A percentile compares a stretch with the other conserved stretches of the same genome.
Evolutionary conservation across 148 eudicot genomes (phyloP).

Genomic region (Cornus suecica): DNA sequence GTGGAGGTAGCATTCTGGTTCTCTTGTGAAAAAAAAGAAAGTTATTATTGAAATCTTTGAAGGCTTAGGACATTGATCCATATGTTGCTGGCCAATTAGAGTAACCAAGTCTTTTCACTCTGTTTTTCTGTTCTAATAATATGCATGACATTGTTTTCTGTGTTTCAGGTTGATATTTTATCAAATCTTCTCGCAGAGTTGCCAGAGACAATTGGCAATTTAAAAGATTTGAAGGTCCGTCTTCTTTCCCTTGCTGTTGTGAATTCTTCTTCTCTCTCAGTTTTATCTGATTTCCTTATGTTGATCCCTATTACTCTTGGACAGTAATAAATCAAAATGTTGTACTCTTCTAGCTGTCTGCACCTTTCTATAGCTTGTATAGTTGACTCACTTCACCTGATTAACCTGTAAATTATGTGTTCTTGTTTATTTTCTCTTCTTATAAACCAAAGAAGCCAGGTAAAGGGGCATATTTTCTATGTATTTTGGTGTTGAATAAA

Average conservation of each 20-base stretch:
- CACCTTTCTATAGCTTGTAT: not conserved
- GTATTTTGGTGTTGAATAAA: not conserved
- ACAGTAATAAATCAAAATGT: not conserved
- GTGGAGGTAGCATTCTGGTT: slow-evolving; percentile 53
- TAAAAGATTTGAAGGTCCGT: slow-evolving; percentile 68
- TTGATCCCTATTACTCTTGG: too few species aligned
- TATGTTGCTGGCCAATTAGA: not conserved
- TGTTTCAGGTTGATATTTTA: slow-evolving; percentile 80
- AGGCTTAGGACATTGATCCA: not conserved
- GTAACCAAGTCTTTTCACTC: not conserved
- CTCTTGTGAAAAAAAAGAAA: not conserved
- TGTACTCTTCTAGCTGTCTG: not conserved
- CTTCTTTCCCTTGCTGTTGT: not conserved
- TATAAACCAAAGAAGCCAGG: slow-evolving; percentile 1
- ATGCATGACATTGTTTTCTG: slow-evolving; percentile 4
- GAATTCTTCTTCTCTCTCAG: not conserved
- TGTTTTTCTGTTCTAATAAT: not conserved
- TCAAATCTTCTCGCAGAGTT: slow-evolving; percentile 73
- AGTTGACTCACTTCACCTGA: too few species aligned
- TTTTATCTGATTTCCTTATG: not conserved
- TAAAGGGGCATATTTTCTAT: not conserved
- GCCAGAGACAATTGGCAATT: slow-evolving; percentile 66
- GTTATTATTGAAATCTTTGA: not conserved
- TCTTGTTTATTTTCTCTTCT: not conserved
- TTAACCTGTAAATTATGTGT: too few species aligned